phyloP scores from a whole-genome alignment of 345 rosid genomes.

The Trapa incisa region DNA sequence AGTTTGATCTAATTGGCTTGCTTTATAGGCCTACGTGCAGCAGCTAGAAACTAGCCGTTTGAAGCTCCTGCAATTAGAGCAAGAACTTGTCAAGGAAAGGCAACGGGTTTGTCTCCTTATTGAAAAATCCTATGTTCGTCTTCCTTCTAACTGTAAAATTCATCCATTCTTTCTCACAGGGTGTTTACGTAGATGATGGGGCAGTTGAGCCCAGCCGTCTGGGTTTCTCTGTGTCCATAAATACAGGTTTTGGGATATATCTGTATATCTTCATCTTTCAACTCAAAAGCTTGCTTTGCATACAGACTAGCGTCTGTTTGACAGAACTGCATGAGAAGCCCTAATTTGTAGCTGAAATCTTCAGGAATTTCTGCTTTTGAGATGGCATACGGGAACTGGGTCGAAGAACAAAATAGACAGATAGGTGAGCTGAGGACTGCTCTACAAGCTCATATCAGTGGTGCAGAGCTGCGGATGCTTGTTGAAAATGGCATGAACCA shows the following conservation, averaged over 20 bases:
- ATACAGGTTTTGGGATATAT: conserved; percentile 6
- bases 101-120: conserved; percentile 15
- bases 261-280: background rate
- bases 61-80: conserved; percentile 31
- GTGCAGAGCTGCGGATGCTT: conserved; percentile 26
- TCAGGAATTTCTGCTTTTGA: conserved; percentile 20
- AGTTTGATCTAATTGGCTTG: background rate
- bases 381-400: conserved; percentile 33
- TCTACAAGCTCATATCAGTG: conserved; percentile 24
- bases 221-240: conserved; percentile 8
- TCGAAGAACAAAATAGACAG: conserved; percentile 34
- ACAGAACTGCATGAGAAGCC: background rate
- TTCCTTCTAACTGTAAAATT: background rate
- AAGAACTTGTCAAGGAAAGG: conserved; percentile 30
- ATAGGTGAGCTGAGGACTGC: conserved; percentile 28
- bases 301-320: background rate
- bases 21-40: conserved; percentile 35
- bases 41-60: conserved; percentile 39
- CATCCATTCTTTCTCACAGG: conserved; percentile 5
- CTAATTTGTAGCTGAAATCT: background rate
- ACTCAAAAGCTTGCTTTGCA: background rate
- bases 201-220: conserved; percentile 5
- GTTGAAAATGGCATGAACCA: conserved; percentile 31
- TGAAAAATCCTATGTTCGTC: background rate
- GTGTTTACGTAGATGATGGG: background rate